Evolutionary conservation across 2,329 filamentous ascomycete genomes (phyloP).

Genomic region (Biscogniauxia mediterranea): DNA sequence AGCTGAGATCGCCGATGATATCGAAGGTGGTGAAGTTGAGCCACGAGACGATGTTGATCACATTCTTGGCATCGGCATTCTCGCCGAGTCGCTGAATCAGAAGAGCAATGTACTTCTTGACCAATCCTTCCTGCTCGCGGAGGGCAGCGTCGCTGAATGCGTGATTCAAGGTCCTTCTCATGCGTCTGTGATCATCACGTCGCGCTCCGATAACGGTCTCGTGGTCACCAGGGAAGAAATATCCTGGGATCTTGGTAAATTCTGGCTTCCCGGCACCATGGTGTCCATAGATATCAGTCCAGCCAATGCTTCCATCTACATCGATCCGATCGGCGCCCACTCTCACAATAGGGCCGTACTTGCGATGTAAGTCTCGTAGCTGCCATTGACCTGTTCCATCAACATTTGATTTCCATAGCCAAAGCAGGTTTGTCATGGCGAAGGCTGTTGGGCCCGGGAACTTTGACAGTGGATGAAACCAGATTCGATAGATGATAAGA

Average conservation of each 20-base stretch:
- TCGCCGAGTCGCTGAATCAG: slow-evolving; percentile 3
- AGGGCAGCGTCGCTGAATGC: slow-evolving; percentile 11
- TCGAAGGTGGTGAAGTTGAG: slow-evolving; percentile 4
- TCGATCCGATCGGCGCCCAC: not conserved
- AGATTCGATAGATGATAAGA: not conserved
- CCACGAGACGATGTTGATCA: slow-evolving; percentile 8
- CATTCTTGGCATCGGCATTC: not conserved
- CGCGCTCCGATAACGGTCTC: not conserved
- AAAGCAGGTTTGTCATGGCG: not conserved
- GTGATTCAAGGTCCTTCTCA: not conserved
- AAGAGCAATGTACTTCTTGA: slow-evolving; percentile 6
- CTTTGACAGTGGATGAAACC: not conserved
- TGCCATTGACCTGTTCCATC: not conserved
- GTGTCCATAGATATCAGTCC: not conserved
- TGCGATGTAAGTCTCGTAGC: not conserved
- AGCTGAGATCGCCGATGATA: slow-evolving; percentile 36
- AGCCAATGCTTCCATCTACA: not conserved
- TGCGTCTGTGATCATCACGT: not conserved
- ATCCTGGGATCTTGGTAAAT: not conserved
- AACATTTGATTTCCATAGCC: not conserved
- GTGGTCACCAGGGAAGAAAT: not conserved
- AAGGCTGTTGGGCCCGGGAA: not conserved
- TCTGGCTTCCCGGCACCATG: not conserved
- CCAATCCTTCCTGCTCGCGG: slow-evolving; percentile 9
- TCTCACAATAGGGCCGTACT: not conserved